Evolutionary conservation across 1,284 basidiomycete genomes (phyloP).

Genomic region (Nidula niveotomentosa): DNA sequence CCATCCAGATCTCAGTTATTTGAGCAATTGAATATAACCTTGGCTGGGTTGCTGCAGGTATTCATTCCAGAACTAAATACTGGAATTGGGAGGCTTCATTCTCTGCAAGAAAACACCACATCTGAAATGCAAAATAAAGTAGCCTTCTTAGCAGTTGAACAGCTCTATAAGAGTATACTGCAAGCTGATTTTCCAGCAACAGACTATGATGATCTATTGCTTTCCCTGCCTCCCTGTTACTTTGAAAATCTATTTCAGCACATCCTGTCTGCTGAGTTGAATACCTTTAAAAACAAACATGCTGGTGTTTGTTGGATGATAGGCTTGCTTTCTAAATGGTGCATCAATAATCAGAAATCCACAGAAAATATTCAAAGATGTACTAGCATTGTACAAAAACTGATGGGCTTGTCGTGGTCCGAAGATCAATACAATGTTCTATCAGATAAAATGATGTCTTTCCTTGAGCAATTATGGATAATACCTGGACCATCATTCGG

Average conservation of each 20-base stretch:
- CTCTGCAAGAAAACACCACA: background rate
- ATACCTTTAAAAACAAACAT: too few species aligned
- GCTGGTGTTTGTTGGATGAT: too few species aligned
- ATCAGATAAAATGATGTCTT: background rate
- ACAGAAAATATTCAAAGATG: background rate
- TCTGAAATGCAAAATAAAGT: background rate
- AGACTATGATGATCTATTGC: too few species aligned
- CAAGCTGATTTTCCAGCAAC: too few species aligned
- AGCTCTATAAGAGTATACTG: background rate
- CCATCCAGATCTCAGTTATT: conserved; percentile 5
- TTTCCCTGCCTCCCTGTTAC: too few species aligned
- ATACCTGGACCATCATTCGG: background rate
- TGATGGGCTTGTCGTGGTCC: background rate
- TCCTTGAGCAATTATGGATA: background rate
- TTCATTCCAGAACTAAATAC: conserved; percentile 3
- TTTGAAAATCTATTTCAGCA: too few species aligned
- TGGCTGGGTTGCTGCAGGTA: conserved; percentile 5
- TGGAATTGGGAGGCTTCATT: background rate
- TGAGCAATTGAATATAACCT: conserved; percentile 6
- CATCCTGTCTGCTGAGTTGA: too few species aligned
- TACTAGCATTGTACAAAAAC: background rate
- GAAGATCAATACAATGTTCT: background rate
- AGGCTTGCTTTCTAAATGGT: background rate
- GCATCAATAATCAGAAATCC: background rate
- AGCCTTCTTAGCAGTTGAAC: background rate